Percentiles rank a stretch among this genome's conserved stretches.
Conservation (phyloP, 2,329 filamentous ascomycete genomes). For the Magnaporthiopsis incrustans region DNA sequence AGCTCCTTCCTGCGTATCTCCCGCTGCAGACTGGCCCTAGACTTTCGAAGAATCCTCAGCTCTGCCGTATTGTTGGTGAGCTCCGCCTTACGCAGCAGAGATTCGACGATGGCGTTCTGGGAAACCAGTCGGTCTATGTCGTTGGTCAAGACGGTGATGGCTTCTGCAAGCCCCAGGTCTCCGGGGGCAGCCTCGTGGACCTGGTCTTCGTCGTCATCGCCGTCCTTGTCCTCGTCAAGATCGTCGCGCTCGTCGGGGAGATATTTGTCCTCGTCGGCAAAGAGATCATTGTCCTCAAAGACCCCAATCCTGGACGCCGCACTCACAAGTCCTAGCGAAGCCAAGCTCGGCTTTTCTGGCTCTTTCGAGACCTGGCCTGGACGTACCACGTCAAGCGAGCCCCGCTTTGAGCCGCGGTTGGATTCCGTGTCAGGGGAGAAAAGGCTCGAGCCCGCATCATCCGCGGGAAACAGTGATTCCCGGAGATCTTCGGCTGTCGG, state of each 20-base stretch:
- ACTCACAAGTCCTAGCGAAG: constrained; percentile 84
- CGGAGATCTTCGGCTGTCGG: constrained; percentile 56
- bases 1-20: constrained; percentile 92
- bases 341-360: constrained; percentile 71
- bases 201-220: constrained; percentile 63
- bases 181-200: constrained; percentile 93
- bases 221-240: constrained; percentile 45
- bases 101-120: constrained; percentile 87
- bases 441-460: constrained; percentile 40
- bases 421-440: constrained; percentile 24
- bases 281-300: constrained; percentile 88
- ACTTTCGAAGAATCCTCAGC: constrained; percentile 84
- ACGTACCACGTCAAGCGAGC: constrained; percentile 26
- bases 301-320: constrained; percentile 82
- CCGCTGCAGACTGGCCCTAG: constrained; percentile 83
- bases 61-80: constrained; percentile 95
- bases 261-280: constrained; percentile 79
- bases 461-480: constrained; percentile 56
- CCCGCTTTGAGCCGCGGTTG: constrained; percentile 11
- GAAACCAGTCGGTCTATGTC: constrained; percentile 84
- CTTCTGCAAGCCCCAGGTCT: constrained; percentile 86
- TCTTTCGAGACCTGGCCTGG: constrained; percentile 23
- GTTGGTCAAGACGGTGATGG: constrained; percentile 76
- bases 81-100: constrained; percentile 86
- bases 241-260: constrained; percentile 81